Evolutionary conservation across 2,329 filamentous ascomycete species (phyloP).

Genomic region (Gremmenia infestans): DNA sequence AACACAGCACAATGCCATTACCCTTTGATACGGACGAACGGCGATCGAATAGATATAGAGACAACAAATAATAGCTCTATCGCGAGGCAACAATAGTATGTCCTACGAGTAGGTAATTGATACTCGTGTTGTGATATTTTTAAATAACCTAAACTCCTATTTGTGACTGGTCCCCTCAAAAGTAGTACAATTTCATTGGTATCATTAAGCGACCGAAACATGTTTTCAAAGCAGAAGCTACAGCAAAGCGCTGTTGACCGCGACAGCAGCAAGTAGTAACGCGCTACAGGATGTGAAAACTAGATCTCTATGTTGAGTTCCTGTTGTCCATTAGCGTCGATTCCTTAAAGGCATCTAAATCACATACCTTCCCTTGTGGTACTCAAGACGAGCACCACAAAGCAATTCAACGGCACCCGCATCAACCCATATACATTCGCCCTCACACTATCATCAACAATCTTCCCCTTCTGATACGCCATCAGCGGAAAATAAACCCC

Average conservation of each 20-base stretch:
- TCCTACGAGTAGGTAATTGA: too few species aligned
- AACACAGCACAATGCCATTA: too few species aligned
- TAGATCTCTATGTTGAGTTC: constrained; percentile 3
- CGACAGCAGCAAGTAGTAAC: constrained; percentile 1
- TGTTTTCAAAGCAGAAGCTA: not conserved
- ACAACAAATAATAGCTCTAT: too few species aligned
- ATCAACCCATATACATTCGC: constrained; percentile 51
- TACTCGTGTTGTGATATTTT: too few species aligned
- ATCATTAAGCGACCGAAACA: not conserved
- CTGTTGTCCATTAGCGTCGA: not conserved
- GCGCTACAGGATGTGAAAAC: constrained; percentile 1
- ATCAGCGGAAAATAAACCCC: constrained; percentile 54
- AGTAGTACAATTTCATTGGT: too few species aligned
- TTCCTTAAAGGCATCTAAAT: not conserved
- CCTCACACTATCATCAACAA: constrained; percentile 47
- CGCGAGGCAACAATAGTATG: too few species aligned
- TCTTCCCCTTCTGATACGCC: constrained; percentile 46
- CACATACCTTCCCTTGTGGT: constrained; percentile 38
- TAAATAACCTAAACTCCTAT: too few species aligned
- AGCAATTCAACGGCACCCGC: constrained; percentile 52
- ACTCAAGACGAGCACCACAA: constrained; percentile 45
- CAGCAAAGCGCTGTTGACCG: constrained; percentile 1
- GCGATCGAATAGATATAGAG: too few species aligned
- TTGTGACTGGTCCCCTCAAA: too few species aligned
- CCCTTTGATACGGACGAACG: too few species aligned